Evolutionary conservation across 108 stramenopile species (phyloP), one percentile per base, ranked within the genome.

Genomic region (Skeletonema menzelii): DNA sequence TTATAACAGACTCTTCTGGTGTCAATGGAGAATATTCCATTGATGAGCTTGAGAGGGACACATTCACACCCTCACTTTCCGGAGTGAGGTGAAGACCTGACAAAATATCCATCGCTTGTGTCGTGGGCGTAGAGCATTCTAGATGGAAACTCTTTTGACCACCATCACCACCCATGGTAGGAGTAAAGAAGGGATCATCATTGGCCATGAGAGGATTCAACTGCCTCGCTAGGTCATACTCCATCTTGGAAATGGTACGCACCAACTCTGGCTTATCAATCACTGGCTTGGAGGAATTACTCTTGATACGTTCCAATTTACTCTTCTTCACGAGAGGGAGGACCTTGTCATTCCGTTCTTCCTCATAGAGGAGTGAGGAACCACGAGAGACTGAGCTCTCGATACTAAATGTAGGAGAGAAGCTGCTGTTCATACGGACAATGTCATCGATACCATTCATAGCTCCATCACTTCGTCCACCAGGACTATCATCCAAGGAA

Each of bases 201-300:
- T 61, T 58, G 35, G 34, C 24, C 42, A 53, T 19, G 4, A 49
- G 20, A 53, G 42, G 59, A 11, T 69, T 73, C 72, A 69, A 49
- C 31, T 62, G 65, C 0, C 57, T 47, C 11, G 65, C 55, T 24
- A 65, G 40, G 14, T 75, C 78, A 57, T 82, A 69, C 59, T 85
- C 84, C 84, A 85, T 85, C 59, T 75, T 75, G 56, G 68, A 71
- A 24, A 85, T 85, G 13, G 84, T 85, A 12, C 84, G 77, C 1
- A 85, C 67, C 42, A 85, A 59, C 15, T 66, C 67, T 28, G 84
- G 82, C 63, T 79, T 78, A 47, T 78, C 77, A 47, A 82, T 74
- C 1, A 73, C 65, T 20, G 63, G 72, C 59, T 66, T 70, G 8
- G 62, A 65, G 6, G 61, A 56, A 27, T 49, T 61, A 27, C 70